Evolutionary conservation across 2,329 filamentous ascomycete genomes (phyloP).

Genomic region (Colletotrichum echinochloae): DNA sequence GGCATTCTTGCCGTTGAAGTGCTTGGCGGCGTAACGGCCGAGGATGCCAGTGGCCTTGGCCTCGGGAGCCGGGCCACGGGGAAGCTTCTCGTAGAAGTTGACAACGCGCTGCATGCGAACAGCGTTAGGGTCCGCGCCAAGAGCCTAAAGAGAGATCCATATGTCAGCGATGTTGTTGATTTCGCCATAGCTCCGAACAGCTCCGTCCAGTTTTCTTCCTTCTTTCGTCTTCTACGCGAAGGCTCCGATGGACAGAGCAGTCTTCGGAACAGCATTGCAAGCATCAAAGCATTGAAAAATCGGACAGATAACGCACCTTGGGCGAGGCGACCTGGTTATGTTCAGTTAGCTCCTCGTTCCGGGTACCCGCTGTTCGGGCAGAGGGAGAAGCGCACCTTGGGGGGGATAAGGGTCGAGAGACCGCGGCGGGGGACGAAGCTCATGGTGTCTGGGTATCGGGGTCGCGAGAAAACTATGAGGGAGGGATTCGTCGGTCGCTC

Average conservation of each 20-base stretch:
- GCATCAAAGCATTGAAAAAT: conserved; percentile 24
- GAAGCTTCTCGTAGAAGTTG: conserved; percentile 98
- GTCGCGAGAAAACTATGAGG: conserved; percentile 44
- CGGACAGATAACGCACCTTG: conserved; percentile 71
- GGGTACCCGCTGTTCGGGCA: conserved; percentile 29
- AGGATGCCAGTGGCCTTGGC: conserved; percentile 84
- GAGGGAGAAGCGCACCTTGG: conserved; percentile 78
- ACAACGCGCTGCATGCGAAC: conserved; percentile 98
- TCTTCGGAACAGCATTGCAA: conserved; percentile 21
- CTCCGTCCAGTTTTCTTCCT: conserved; percentile 15
- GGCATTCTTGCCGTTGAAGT: conserved; percentile 92
- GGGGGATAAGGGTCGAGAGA: conserved; percentile 98
- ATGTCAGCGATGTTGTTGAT: conserved; percentile 51
- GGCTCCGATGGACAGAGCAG: conserved; percentile 24
- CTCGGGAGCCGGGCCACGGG: conserved; percentile 89
- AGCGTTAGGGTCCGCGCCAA: conserved; percentile 95
- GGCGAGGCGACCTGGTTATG: conserved; percentile 79
- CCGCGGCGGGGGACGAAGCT: conserved; percentile 91
- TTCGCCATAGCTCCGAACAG: conserved; percentile 25
- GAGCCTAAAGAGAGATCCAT: conserved; percentile 70
- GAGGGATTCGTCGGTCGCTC: conserved; percentile 44
- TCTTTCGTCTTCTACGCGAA: background rate
- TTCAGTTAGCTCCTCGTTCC: conserved; percentile 24
- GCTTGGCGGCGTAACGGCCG: conserved; percentile 87
- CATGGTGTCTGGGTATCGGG: conserved; percentile 72